Evolutionary conservation across 176 grass and related monocot species (phyloP).

Genomic region (Oryza nivara): DNA sequence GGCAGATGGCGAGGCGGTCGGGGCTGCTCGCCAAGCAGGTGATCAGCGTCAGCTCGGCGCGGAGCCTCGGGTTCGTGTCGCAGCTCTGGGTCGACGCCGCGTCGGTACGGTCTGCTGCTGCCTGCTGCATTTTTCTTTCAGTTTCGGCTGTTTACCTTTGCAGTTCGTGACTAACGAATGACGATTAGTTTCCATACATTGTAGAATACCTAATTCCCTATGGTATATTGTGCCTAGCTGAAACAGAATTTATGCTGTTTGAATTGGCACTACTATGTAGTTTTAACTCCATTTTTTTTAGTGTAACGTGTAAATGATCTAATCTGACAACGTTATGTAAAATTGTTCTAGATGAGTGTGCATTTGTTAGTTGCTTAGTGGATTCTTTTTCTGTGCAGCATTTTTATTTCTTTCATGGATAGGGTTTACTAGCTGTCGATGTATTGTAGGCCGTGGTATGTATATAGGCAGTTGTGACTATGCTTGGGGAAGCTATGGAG

Average conservation of each 20-base stretch:
- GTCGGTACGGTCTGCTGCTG: conserved; percentile 43
- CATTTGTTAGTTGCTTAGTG: conserved; percentile 10
- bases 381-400: not conserved
- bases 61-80: conserved; percentile 90
- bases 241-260: not conserved
- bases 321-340: not conserved
- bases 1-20: conserved; percentile 70
- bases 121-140: not conserved
- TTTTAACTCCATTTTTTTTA: not conserved
- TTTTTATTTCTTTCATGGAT: not conserved
- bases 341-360: not conserved
- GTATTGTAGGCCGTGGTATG: conserved; percentile 13
- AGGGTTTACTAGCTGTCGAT: not conserved
- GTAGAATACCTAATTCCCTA: no score
- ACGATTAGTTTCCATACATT: not conserved
- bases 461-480: not conserved
- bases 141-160: not conserved
- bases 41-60: conserved; percentile 76
- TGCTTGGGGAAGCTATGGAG: not conserved
- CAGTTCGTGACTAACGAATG: no score
- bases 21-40: conserved; percentile 92
- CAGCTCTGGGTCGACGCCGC: conserved; percentile 86
- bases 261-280: not conserved
- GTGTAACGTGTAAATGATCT: not conserved
- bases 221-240: not conserved